Conservation (phyloP, 768 basidiomycete genomes). For the Neoboletus magnificus region DNA sequence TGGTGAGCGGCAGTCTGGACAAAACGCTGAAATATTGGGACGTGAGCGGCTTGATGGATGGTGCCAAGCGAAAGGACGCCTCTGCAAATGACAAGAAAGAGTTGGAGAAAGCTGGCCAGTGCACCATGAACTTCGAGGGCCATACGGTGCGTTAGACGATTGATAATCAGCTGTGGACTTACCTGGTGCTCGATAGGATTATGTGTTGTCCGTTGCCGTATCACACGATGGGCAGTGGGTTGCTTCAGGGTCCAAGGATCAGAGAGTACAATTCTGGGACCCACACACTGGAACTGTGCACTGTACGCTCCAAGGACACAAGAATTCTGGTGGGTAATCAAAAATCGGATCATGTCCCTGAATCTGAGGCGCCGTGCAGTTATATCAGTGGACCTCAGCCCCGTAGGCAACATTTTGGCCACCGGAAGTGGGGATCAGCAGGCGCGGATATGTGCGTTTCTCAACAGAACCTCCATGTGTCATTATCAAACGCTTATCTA, state of each 20-base stretch:
- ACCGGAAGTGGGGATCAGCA: conserved; percentile 72
- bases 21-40: conserved; percentile 90
- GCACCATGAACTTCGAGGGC: conserved; percentile 83
- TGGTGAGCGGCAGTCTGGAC: conserved; percentile 90
- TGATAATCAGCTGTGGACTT: neutral
- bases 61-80: conserved; percentile 33
- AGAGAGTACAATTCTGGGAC: conserved; percentile 94
- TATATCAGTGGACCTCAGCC: conserved; percentile 69
- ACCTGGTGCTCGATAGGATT: conserved; percentile 44
- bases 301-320: conserved; percentile 82
- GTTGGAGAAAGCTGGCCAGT: conserved; percentile 48
- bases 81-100: conserved; percentile 46
- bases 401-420: conserved; percentile 57
- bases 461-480: neutral
- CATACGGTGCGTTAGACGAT: conserved; percentile 62
- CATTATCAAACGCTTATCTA: conserved; percentile 1
- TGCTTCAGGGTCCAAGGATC: conserved; percentile 93
- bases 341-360: neutral
- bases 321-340: conserved; percentile 58
- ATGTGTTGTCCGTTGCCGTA: conserved; percentile 72
- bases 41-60: conserved; percentile 40
- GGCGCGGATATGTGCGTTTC: conserved; percentile 60
- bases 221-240: conserved; percentile 94
- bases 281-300: conserved; percentile 76
- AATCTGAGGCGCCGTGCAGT: conserved; percentile 36